Evolutionary conservation across 192 early-diverging fungal genomes (phyloP).

Genomic region (Chytriomyces hyalinus): DNA sequence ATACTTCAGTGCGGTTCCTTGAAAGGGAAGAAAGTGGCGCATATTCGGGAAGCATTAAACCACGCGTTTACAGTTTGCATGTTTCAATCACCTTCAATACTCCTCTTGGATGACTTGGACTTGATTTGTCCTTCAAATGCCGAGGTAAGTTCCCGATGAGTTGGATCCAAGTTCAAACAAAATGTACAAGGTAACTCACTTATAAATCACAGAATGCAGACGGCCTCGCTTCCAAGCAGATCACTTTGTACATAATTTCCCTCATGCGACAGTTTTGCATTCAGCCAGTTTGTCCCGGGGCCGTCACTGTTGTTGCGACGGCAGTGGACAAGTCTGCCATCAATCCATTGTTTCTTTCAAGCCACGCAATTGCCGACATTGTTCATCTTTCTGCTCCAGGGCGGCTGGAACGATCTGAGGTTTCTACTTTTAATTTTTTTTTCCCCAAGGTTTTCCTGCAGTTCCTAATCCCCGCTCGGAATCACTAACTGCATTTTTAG

Average conservation of each 20-base stretch:
- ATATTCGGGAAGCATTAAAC: constrained; percentile 64
- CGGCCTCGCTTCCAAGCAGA: constrained; percentile 65
- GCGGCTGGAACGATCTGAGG: constrained; percentile 68
- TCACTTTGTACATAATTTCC: constrained; percentile 69
- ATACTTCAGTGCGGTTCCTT: constrained; percentile 72
- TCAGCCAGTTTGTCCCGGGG: constrained; percentile 27
- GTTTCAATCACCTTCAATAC: constrained; percentile 72
- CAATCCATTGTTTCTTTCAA: constrained; percentile 61
- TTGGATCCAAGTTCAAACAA: background rate
- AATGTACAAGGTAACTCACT: background rate
- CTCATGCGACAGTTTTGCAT: constrained; percentile 52
- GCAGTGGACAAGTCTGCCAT: constrained; percentile 67
- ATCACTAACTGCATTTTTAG: constrained; percentile 30
- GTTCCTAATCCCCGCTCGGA: background rate
- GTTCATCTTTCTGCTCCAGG: constrained; percentile 66
- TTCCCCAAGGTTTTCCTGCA: background rate
- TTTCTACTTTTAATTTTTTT: constrained; percentile 44
- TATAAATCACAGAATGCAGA: constrained; percentile 60
- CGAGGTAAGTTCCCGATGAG: constrained; percentile 52
- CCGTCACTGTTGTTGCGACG: constrained; percentile 66
- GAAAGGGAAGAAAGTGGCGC: constrained; percentile 61
- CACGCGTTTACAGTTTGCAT: constrained; percentile 68
- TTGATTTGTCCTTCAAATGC: constrained; percentile 72
- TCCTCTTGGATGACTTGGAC: constrained; percentile 81
- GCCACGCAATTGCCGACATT: constrained; percentile 69